Evolutionary conservation across 257 asterid genomes (phyloP), one percentile per base, ranked within the genome.

Genomic region (Voacanga thouarsii): DNA sequence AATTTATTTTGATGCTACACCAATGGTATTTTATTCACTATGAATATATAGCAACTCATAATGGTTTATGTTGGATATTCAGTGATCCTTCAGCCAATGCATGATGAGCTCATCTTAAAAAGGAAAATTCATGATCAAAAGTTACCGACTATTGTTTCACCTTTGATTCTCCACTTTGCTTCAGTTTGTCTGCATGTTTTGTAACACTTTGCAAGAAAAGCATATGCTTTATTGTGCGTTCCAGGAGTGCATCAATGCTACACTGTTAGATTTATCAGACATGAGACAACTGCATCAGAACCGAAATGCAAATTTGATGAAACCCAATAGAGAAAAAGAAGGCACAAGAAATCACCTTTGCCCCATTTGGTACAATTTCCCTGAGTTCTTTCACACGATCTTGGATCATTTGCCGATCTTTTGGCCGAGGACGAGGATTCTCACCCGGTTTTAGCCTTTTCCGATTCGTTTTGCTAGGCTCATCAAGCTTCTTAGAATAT

Each of bases 381-480:
- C 99, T 85, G 67, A 95, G 80, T 71, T 95, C 99, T 88, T 91
- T 95, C 26, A 95, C 96, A 9, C 98, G 96, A 57, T 95, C 99
- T 89, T 95, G 98, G 79, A 95, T 91, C 99, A 95, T 90, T 82
- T 95, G 98, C 9, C 99, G 93, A 86, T 95, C 99, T 84, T 95
- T 93, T 2, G 99, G 98, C 79, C 99, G 87, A 19, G 98, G 99
- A 64, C 93, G 86, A 59, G 97, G 97, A 81, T 88, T 95, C 81
- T 94, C 99, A 44, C 99, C 97, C 0, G 96, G 97, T 84, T 91
- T 94, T 61, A 90, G 92, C 90, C 97, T 86, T 84, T 90, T 93
- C 39, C 98, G 98, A 79, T 77, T 90, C 33, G 92, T 67, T 85
- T 88, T 90, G 75, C 89, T 74, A 24, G 75, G 65, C 76, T 93